Evolutionary conservation across 257 asterid species (phyloP).

Genomic region (Nicotiana undulata): DNA sequence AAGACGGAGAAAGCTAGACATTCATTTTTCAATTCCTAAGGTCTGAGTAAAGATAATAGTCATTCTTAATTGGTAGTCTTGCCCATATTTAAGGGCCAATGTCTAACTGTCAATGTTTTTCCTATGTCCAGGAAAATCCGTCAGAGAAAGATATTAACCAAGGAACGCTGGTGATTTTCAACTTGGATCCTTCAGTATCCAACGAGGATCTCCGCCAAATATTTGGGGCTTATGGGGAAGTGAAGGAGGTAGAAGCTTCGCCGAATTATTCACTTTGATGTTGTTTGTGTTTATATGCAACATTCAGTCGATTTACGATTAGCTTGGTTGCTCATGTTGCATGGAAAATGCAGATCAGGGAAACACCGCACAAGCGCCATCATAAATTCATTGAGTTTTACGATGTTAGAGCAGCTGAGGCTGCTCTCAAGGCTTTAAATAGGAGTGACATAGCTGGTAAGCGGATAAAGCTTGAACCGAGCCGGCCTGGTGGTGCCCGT

Average conservation of each 20-base stretch:
- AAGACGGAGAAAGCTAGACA: constrained; percentile 87
- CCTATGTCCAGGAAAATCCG: constrained; percentile 71
- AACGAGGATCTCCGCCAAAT: constrained; percentile 90
- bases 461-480: constrained; percentile 92
- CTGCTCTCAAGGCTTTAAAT: constrained; percentile 86
- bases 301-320: not conserved
- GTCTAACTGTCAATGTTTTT: constrained; percentile 6
- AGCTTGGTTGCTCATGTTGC: not conserved
- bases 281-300: not conserved
- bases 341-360: constrained; percentile 61
- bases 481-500: constrained; percentile 97
- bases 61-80: not conserved
- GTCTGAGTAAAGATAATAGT: constrained; percentile 21
- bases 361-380: constrained; percentile 88
- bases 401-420: constrained; percentile 95
- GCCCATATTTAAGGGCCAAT: not conserved
- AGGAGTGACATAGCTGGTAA: constrained; percentile 89
- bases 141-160: constrained; percentile 93
- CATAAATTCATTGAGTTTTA: constrained; percentile 95
- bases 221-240: constrained; percentile 94
- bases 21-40: constrained; percentile 97
- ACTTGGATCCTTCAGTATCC: constrained; percentile 90
- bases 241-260: constrained; percentile 67
- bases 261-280: not conserved
- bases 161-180: constrained; percentile 94